Percentiles rank a stretch among this genome's conserved stretches.
Conservation (phyloP, 2,329 filamentous ascomycete species). For the Lecanosticta acicola region DNA sequence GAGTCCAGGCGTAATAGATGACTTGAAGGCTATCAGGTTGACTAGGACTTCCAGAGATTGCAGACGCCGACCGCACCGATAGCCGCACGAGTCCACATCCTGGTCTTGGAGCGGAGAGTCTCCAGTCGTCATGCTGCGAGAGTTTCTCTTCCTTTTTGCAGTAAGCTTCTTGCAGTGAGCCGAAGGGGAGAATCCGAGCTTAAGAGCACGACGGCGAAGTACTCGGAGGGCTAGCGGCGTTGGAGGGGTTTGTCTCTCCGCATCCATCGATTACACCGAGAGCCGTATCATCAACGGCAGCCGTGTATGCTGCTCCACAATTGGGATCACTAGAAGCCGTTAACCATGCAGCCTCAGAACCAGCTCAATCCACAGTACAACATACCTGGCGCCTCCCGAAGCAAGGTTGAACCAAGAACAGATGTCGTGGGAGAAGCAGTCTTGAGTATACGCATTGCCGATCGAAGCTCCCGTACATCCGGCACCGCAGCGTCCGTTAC, state of each 20-base stretch:
- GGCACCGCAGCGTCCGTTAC: conserved; percentile 47
- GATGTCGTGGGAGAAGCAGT: conserved; percentile 49
- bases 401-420: conserved; percentile 49
- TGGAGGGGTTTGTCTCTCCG: conserved; percentile 30
- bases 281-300: conserved; percentile 42
- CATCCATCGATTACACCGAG: conserved; percentile 32
- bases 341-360: background rate
- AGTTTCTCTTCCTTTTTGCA: too few species aligned
- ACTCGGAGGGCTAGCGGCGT: conserved; percentile 22
- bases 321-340: conserved; percentile 40
- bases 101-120: too few species aligned
- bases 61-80: too few species aligned
- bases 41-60: too few species aligned
- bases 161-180: too few species aligned
- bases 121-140: too few species aligned
- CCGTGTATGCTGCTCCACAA: conserved; percentile 42
- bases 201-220: conserved; percentile 15
- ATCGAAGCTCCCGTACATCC: conserved; percentile 42
- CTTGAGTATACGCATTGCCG: conserved; percentile 47
- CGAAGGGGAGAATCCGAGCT: too few species aligned
- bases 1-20: too few species aligned
- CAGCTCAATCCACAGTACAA: background rate
- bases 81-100: too few species aligned
- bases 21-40: too few species aligned
- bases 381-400: conserved; percentile 42